Evolutionary conservation across 2,329 filamentous ascomycete species (phyloP).

Genomic region (Plenodomus biglobosus): DNA sequence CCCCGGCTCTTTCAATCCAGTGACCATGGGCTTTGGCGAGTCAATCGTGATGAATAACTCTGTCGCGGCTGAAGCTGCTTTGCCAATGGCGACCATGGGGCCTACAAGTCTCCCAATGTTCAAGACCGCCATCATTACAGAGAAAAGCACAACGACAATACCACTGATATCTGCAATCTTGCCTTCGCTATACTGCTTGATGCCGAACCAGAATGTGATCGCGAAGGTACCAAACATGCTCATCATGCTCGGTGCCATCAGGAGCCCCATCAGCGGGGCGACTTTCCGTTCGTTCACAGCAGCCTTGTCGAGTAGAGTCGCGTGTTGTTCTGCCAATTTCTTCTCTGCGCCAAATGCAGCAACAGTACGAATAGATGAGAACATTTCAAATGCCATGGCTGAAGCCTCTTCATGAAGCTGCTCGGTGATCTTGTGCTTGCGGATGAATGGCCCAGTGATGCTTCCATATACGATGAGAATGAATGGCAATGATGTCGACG

Average conservation of each 20-base stretch:
- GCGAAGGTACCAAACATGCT: slow-evolving; percentile 43
- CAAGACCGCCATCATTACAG: slow-evolving; percentile 43
- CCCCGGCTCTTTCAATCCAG: slow-evolving; percentile 41
- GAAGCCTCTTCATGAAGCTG: slow-evolving; percentile 39
- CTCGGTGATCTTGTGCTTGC: slow-evolving; percentile 37
- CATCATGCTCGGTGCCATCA: slow-evolving; percentile 40
- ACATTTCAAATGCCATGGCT: slow-evolving; percentile 43
- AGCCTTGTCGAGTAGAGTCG: slow-evolving; percentile 30
- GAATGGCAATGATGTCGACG: slow-evolving; percentile 49
- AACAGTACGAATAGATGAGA: slow-evolving; percentile 42
- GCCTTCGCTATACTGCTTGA: slow-evolving; percentile 38
- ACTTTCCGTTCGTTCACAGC: slow-evolving; percentile 29
- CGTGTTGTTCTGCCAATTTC: slow-evolving; percentile 37
- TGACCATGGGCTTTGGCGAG: slow-evolving; percentile 26
- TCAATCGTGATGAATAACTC: slow-evolving; percentile 45
- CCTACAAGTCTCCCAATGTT: slow-evolving; percentile 34
- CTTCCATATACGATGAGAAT: slow-evolving; percentile 38
- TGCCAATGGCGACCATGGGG: slow-evolving; percentile 39
- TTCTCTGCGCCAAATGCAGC: slow-evolving; percentile 43
- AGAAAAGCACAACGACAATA: slow-evolving; percentile 44
- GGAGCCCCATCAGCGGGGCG: slow-evolving; percentile 37
- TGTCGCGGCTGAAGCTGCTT: slow-evolving; percentile 40
- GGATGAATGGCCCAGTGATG: slow-evolving; percentile 37
- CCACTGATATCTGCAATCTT: slow-evolving; percentile 32
- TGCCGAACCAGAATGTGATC: slow-evolving; percentile 45